Evolutionary conservation across 139 green algal species (phyloP).

Genomic region (Picochlorum sp.): DNA sequence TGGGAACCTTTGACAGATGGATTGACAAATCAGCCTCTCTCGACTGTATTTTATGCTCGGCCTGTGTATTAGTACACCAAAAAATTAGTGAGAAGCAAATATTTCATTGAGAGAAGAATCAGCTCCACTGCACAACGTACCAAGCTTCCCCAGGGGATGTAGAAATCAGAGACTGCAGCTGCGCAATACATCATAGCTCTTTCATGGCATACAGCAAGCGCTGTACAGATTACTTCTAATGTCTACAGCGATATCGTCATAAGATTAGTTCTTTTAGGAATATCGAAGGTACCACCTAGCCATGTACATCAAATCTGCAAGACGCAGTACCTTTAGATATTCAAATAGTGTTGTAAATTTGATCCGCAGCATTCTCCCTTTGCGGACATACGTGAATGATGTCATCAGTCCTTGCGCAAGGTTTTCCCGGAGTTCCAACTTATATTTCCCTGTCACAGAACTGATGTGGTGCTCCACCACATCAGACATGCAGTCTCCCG

Average conservation of each 20-base stretch:
- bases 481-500: constrained; percentile 28
- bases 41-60: constrained; percentile 97
- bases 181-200: constrained; percentile 85
- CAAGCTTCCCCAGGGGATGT: constrained; percentile 83
- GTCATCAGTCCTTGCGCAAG: neutral
- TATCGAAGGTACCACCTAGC: too few relatives aligned
- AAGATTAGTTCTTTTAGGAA: too few relatives aligned
- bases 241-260: constrained; percentile 8
- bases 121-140: constrained; percentile 13
- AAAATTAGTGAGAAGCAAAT: neutral
- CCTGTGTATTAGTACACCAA: neutral
- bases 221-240: constrained; percentile 44
- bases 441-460: constrained; percentile 11
- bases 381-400: neutral
- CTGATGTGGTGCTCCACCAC: constrained; percentile 18
- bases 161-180: constrained; percentile 97
- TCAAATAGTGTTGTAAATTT: constrained; percentile 92
- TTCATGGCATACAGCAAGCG: constrained; percentile 33
- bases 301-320: too few relatives aligned
- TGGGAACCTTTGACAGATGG: constrained; percentile 71
- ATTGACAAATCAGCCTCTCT: constrained; percentile 49
- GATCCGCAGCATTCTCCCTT: constrained; percentile 54
- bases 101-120: neutral
- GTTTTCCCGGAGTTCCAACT: constrained; percentile 4
- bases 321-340: constrained; percentile 56